These are phyloP conservation scores for Laguncularia racemosa DNA, from an alignment of 345 rosid species.

Conservation along the genomic window DNA sequence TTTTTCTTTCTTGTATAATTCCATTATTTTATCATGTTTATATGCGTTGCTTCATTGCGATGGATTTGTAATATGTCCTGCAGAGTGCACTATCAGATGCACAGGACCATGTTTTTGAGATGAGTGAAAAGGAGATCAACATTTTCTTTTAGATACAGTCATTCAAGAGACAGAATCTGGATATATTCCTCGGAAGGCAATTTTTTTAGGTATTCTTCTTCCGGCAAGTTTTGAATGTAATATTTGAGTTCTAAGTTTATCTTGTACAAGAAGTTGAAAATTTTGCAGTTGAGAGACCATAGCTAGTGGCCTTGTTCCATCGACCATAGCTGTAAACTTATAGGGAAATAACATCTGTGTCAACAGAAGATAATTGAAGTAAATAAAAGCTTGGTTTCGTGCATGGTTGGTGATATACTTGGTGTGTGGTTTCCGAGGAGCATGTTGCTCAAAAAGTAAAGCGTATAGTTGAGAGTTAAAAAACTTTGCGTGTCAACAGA, in stretches of 20 bases:
- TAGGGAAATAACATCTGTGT: too few species aligned
- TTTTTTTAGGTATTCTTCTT: constrained; percentile 14
- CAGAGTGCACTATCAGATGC: constrained; percentile 91
- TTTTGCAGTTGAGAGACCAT: constrained; percentile 15
- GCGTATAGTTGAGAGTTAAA: too few species aligned
- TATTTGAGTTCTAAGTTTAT: not conserved
- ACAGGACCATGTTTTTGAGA: constrained; percentile 87
- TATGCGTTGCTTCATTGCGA: not conserved
- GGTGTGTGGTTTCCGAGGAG: too few species aligned
- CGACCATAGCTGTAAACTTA: too few species aligned
- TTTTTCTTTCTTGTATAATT: not conserved
- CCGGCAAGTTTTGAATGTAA: constrained; percentile 10
- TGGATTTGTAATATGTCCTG: constrained; percentile 3
- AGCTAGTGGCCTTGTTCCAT: constrained; percentile 4
- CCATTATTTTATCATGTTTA: not conserved
- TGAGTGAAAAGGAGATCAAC: constrained; percentile 86
- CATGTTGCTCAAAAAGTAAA: too few species aligned
- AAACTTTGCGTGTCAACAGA: too few species aligned
- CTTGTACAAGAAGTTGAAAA: not conserved
- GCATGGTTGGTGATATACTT: too few species aligned
- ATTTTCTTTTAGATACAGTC: constrained; percentile 56
- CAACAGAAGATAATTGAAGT: too few species aligned
- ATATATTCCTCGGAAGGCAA: not conserved
- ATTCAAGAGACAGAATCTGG: not conserved
- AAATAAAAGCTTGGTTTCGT: too few species aligned